These are phyloP conservation scores for Perkinsus olseni DNA, from an alignment of 169 alveolate genomes.

Conservation along the genomic window DNA sequence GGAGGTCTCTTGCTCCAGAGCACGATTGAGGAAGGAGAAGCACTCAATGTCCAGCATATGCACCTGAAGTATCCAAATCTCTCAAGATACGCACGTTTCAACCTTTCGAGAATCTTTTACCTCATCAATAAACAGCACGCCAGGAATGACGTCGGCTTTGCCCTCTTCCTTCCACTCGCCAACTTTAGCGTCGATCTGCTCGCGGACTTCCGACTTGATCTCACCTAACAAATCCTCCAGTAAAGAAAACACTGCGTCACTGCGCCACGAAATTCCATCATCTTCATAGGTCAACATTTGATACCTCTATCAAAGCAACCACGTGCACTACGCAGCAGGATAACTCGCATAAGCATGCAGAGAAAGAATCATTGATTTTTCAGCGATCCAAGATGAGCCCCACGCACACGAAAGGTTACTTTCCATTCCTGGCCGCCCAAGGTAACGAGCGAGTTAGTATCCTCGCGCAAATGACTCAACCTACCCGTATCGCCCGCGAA, in stretches of 20 bases:
- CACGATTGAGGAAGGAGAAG: constrained; percentile 91
- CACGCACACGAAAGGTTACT: no score
- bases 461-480: no score
- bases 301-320: no score
- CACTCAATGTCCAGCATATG: constrained; percentile 99
- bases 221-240: constrained; percentile 42
- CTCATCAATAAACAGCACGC: constrained; percentile 98
- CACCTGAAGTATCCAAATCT: constrained; percentile 7
- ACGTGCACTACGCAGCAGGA: no score
- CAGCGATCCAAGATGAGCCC: no score
- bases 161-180: constrained; percentile 99
- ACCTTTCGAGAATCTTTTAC: constrained; percentile 40
- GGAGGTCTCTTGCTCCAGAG: constrained; percentile 91
- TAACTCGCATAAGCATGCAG: no score
- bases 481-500: constrained; percentile 98
- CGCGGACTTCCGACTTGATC: constrained; percentile 92
- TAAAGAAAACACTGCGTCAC: no score
- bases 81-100: neutral
- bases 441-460: no score
- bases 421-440: no score
- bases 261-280: no score
- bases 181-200: constrained; percentile 93
- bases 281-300: no score
- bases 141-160: constrained; percentile 73
- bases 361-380: no score